Percentiles rank a stretch among this genome's conserved stretches.
phyloP scores from a whole-genome alignment of 192 early-diverging fungal species.

The Backusella sp. region DNA sequence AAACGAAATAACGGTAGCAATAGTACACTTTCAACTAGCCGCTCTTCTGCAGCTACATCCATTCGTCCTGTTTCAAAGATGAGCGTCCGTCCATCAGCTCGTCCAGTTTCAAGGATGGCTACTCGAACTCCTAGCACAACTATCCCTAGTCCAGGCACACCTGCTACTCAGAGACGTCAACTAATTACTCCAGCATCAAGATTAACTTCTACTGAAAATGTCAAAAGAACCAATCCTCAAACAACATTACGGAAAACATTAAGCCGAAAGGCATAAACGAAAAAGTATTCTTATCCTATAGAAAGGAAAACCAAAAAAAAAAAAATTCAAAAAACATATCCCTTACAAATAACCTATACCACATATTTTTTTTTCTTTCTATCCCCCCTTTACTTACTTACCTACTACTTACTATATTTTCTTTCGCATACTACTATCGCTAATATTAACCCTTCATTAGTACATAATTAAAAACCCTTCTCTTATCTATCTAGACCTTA shows the following conservation, averaged over 20 bases:
- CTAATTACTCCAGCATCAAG: neutral
- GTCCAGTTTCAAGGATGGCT: neutral
- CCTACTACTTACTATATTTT: neutral
- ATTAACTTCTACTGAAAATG: neutral
- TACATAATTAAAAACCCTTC: constrained; percentile 13
- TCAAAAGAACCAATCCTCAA: neutral
- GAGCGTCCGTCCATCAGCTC: neutral
- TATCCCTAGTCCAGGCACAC: neutral
- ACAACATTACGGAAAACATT: neutral
- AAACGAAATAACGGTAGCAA: constrained; percentile 7
- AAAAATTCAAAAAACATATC: neutral
- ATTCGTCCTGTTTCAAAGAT: constrained; percentile 5
- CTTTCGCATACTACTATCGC: neutral
- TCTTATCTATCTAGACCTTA: constrained; percentile 3
- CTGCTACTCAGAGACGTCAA: neutral
- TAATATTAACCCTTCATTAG: neutral
- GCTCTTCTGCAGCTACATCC: neutral
- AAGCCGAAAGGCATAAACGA: constrained; percentile 8
- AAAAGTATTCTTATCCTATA: neutral
- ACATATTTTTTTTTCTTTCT: neutral
- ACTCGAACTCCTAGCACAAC: neutral
- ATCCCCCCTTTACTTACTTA: neutral
- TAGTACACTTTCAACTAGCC: neutral
- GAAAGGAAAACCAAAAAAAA: neutral
- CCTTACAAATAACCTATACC: neutral